Percentiles rank a stretch among this genome's conserved stretches.
phyloP scores from a whole-genome alignment of 805 yeast species.

The Metschnikowia similis region DNA sequence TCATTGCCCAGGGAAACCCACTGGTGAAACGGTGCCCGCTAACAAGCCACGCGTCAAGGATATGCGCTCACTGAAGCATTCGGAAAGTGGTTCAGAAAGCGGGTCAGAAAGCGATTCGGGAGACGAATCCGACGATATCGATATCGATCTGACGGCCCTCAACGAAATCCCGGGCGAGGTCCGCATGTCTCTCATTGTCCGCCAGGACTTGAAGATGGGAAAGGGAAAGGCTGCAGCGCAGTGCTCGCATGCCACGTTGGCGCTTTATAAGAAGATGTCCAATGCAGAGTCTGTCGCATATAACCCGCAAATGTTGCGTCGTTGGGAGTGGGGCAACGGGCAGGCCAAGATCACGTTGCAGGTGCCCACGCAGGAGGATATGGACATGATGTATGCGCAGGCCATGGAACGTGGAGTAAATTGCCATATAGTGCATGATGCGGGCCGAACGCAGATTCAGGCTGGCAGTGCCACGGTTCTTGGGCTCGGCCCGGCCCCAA shows the following conservation, averaged over 20 bases:
- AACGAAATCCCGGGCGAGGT: slow-evolving; percentile 76
- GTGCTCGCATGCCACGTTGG: slow-evolving; percentile 95
- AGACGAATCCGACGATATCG: slow-evolving; percentile 39
- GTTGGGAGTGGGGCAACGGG: slow-evolving; percentile 78
- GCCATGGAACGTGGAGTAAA: slow-evolving; percentile 79
- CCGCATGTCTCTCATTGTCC: slow-evolving; percentile 80
- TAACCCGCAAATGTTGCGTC: slow-evolving; percentile 57
- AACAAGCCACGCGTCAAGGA: background rate
- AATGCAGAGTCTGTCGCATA: slow-evolving; percentile 48
- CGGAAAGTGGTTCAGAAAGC: background rate
- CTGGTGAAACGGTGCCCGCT: background rate
- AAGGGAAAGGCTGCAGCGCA: slow-evolving; percentile 98
- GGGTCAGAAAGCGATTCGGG: background rate
- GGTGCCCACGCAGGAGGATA: slow-evolving; percentile 60
- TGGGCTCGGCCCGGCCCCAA: slow-evolving; percentile 98
- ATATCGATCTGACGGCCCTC: slow-evolving; percentile 55
- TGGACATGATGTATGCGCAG: slow-evolving; percentile 73
- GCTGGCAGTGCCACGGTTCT: slow-evolving; percentile 93
- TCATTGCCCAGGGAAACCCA: background rate
- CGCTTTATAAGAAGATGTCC: slow-evolving; percentile 70
- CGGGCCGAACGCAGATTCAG: slow-evolving; percentile 95
- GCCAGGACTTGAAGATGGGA: slow-evolving; percentile 87
- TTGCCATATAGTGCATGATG: slow-evolving; percentile 83
- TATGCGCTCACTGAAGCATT: too few relatives aligned
- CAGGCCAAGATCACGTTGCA: slow-evolving; percentile 92